These are phyloP conservation scores for Phaeomoniella chlamydospora DNA, from an alignment of 2,329 filamentous ascomycete genomes.

Conservation along the genomic window DNA sequence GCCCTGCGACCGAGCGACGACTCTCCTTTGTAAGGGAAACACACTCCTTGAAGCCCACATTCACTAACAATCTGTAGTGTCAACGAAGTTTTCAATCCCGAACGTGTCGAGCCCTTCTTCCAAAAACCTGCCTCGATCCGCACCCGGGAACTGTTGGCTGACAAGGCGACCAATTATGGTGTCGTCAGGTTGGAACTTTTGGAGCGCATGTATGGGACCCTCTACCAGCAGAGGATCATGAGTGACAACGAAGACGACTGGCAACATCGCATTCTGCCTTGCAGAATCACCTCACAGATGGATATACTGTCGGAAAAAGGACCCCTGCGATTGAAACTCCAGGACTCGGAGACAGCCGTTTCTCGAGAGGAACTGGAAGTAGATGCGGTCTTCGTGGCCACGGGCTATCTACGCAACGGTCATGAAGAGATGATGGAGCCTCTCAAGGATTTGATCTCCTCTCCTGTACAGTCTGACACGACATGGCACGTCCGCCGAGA, in stretches of 20 bases:
- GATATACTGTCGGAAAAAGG: conserved; percentile 34
- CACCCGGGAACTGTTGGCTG: conserved; percentile 45
- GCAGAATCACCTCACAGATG: conserved; percentile 51
- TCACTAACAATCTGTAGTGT: conserved; percentile 39
- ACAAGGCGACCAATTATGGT: conserved; percentile 83
- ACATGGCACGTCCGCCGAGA: conserved; percentile 59
- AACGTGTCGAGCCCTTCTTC: conserved; percentile 65
- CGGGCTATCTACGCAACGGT: conserved; percentile 65
- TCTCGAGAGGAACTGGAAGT: conserved; percentile 50
- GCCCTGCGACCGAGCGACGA: conserved; percentile 86
- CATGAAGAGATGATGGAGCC: conserved; percentile 54
- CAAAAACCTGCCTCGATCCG: conserved; percentile 50
- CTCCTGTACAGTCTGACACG: conserved; percentile 25
- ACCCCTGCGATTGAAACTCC: conserved; percentile 44
- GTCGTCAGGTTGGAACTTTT: conserved; percentile 86
- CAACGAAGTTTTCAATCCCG: conserved; percentile 92
- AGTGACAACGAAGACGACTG: conserved; percentile 57
- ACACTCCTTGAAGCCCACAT: background rate
- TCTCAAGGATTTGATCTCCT: conserved; percentile 10
- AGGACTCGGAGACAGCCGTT: conserved; percentile 25
- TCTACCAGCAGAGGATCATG: conserved; percentile 72
- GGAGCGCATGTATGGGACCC: conserved; percentile 71
- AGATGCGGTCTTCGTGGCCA: conserved; percentile 73
- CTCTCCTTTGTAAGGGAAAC: conserved; percentile 66
- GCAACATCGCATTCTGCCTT: conserved; percentile 67